Percentiles rank a stretch among this genome's conserved stretches.
Conservation (phyloP, 2,329 filamentous ascomycete genomes). For the Camillea tinctor region DNA sequence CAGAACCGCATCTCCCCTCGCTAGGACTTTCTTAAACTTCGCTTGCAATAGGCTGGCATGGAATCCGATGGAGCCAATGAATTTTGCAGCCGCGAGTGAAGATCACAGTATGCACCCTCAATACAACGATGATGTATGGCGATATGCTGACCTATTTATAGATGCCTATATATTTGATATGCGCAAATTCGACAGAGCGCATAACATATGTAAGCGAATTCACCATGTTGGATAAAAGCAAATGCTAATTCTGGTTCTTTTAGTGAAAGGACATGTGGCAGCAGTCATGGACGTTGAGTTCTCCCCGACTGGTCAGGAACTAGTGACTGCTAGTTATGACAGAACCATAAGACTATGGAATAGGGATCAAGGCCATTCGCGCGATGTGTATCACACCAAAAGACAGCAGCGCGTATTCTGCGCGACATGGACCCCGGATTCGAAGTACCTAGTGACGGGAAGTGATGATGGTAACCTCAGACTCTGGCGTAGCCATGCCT, state of each 20-base stretch:
- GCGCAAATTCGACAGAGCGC: constrained; percentile 80
- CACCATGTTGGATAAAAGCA: constrained; percentile 2
- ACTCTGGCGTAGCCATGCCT: constrained; percentile 86
- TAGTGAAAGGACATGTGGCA: constrained; percentile 40
- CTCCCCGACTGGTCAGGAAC: constrained; percentile 88
- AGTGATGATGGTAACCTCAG: constrained; percentile 92
- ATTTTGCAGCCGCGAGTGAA: constrained; percentile 89
- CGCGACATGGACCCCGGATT: constrained; percentile 81
- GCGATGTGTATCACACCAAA: constrained; percentile 96
- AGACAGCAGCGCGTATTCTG: constrained; percentile 81
- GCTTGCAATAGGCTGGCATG: constrained; percentile 82
- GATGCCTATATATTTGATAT: constrained; percentile 82
- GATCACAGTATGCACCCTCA: constrained; percentile 66
- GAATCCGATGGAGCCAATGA: constrained; percentile 97
- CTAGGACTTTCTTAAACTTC: constrained; percentile 78
- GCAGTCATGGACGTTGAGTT: constrained; percentile 98
- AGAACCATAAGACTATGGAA: constrained; percentile 85
- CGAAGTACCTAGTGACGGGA: constrained; percentile 84
- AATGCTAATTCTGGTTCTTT: not conserved
- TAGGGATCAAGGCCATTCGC: constrained; percentile 74
- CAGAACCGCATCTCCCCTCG: constrained; percentile 77
- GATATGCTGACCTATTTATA: not conserved
- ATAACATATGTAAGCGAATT: constrained; percentile 60
- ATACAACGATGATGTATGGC: not conserved
- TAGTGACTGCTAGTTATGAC: constrained; percentile 86